Percentiles rank a stretch among this genome's conserved stretches.
These are phyloP conservation scores for Marvania coccoides DNA, from an alignment of 139 green algal species.

Conservation along the genomic window DNA sequence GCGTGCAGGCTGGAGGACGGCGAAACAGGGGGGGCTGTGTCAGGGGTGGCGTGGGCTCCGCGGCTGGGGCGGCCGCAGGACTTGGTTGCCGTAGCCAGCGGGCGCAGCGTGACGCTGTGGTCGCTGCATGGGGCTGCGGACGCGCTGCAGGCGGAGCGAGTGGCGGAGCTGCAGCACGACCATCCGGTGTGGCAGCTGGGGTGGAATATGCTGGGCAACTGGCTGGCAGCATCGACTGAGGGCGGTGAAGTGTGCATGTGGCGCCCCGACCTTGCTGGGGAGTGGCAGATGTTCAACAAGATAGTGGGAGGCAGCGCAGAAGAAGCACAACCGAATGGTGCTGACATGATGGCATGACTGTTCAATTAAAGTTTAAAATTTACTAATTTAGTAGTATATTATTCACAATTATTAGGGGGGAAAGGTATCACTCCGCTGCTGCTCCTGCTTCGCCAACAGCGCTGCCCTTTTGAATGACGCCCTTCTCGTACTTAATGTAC, in stretches of 20 bases:
- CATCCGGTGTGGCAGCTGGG: conserved; percentile 16
- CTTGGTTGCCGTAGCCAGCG: conserved; percentile 16
- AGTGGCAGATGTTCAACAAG: conserved; percentile 24
- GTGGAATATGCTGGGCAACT: conserved; percentile 34
- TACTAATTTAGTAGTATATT: background rate
- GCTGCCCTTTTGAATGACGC: background rate
- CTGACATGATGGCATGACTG: background rate
- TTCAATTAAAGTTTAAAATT: background rate
- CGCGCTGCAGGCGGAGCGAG: conserved; percentile 4
- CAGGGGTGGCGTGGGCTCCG: conserved; percentile 23
- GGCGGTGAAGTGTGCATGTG: conserved; percentile 26
- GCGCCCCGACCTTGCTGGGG: conserved; percentile 24
- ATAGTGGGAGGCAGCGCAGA: background rate
- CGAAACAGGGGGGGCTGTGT: background rate
- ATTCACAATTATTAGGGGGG: background rate
- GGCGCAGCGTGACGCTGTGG: conserved; percentile 12
- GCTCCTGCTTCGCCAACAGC: background rate
- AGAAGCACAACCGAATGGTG: too few species aligned
- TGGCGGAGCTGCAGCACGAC: conserved; percentile 17
- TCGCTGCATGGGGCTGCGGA: conserved; percentile 11
- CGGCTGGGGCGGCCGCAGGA: conserved; percentile 14
- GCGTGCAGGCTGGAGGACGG: background rate
- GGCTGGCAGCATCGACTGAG: conserved; percentile 31
- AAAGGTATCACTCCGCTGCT: background rate
- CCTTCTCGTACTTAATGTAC: conserved; percentile 6